A percentile compares a stretch with the other conserved stretches of the same genome.
Evolutionary conservation across 176 grass and related monocot species (phyloP).

Genomic region (Musa troglodytarum): DNA sequence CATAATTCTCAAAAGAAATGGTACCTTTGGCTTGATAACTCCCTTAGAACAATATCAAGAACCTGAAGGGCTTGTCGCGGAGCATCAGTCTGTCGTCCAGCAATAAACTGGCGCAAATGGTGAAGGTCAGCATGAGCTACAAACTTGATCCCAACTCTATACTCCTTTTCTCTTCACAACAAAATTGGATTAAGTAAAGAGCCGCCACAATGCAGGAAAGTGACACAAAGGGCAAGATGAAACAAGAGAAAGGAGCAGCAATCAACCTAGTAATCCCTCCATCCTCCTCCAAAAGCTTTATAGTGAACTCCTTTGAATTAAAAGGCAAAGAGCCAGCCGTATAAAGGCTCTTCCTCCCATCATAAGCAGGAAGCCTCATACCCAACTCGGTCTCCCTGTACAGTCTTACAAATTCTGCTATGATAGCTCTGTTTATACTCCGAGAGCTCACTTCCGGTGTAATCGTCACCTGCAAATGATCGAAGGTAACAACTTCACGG

Average conservation of each 20-base stretch:
- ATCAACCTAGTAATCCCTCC: constrained; percentile 50
- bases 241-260: background rate
- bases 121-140: constrained; percentile 86
- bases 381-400: constrained; percentile 26
- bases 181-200: background rate
- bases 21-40: constrained; percentile 83
- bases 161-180: constrained; percentile 75
- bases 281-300: constrained; percentile 65
- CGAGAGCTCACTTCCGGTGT: constrained; percentile 1
- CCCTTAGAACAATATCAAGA: constrained; percentile 85
- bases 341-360: constrained; percentile 18
- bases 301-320: constrained; percentile 67
- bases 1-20: background rate
- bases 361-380: constrained; percentile 28
- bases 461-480: constrained; percentile 13
- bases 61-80: constrained; percentile 88
- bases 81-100: constrained; percentile 70
- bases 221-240: background rate
- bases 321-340: constrained; percentile 5
- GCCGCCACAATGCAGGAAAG: background rate
- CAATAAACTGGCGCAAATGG: constrained; percentile 80
- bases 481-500: background rate
- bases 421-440: constrained; percentile 21
- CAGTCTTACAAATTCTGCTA: constrained; percentile 23
- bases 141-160: constrained; percentile 83